A percentile compares a stretch with the other conserved stretches of the same genome.
Evolutionary conservation across 2,329 filamentous ascomycete species (phyloP).

Genomic region (Calonectria ilicicola): DNA sequence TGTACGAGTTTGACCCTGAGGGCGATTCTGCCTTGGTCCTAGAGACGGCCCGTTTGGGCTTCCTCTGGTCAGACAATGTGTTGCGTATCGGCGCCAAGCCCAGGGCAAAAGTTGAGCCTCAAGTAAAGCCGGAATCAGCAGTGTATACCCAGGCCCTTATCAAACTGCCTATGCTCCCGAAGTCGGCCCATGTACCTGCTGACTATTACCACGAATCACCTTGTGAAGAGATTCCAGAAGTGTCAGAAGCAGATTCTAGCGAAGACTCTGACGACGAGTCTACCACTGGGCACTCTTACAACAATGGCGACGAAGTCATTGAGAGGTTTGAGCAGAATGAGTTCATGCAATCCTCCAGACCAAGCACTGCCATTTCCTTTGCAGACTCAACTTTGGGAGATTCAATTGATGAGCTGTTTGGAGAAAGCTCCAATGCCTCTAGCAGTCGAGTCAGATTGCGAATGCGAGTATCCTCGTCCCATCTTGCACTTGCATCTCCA

Average conservation of each 20-base stretch:
- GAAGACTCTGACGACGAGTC: neutral
- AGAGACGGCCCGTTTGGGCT: neutral
- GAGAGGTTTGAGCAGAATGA: neutral
- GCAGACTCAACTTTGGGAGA: neutral
- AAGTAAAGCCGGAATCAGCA: neutral
- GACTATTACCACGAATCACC: neutral
- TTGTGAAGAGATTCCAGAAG: neutral
- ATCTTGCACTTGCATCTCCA: slow-evolving; percentile 50
- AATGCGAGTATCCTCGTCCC: slow-evolving; percentile 33
- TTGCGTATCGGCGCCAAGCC: neutral
- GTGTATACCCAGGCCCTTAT: neutral
- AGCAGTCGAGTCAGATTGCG: neutral
- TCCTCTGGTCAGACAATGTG: neutral
- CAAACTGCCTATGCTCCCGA: neutral
- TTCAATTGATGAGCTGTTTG: neutral
- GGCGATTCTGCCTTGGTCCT: neutral
- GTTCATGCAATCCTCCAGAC: neutral
- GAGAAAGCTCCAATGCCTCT: neutral
- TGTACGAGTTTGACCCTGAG: neutral
- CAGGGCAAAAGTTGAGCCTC: neutral
- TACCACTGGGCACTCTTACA: neutral
- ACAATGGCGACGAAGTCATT: neutral
- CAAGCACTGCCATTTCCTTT: neutral
- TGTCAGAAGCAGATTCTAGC: neutral
- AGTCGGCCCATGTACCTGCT: neutral